Evolutionary conservation across 1,284 basidiomycete genomes (phyloP).

Genomic region (Cutaneotrichosporon mucoides): DNA sequence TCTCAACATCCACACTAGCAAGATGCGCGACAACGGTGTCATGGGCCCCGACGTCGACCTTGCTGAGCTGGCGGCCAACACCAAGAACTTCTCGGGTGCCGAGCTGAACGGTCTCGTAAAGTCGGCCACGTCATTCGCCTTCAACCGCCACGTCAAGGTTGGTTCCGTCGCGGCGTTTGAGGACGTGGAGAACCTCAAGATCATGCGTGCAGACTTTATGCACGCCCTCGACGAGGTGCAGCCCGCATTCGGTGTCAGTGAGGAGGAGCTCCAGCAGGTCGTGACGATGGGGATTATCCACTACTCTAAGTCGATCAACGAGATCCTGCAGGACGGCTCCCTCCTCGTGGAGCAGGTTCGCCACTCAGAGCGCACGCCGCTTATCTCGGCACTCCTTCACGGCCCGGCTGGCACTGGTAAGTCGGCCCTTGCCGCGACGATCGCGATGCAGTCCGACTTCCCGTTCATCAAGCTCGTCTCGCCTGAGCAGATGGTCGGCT

Average conservation of each 20-base stretch:
- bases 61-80: constrained; percentile 71
- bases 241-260: constrained; percentile 95
- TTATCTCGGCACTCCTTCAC: constrained; percentile 86
- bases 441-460: constrained; percentile 86
- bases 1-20: constrained; percentile 88
- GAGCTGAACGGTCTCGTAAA: constrained; percentile 96
- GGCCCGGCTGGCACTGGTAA: constrained; percentile 90
- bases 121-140: constrained; percentile 96
- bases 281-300: constrained; percentile 98
- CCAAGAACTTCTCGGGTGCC: constrained; percentile 98
- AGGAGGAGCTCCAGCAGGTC: constrained; percentile 91
- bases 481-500: constrained; percentile 96
- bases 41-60: constrained; percentile 88
- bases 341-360: constrained; percentile 95
- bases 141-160: constrained; percentile 96
- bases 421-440: constrained; percentile 91
- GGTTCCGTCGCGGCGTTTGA: constrained; percentile 97
- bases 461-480: constrained; percentile 98
- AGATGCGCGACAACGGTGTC: constrained; percentile 88
- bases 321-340: constrained; percentile 82
- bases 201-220: constrained; percentile 84
- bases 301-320: constrained; percentile 70
- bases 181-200: constrained; percentile 88
- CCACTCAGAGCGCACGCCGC: constrained; percentile 80
- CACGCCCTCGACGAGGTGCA: constrained; percentile 91